Evolutionary conservation across 225 moss, liverwort and hornwort species (phyloP).

Genomic region (Pseudisothecium myosuroides): DNA sequence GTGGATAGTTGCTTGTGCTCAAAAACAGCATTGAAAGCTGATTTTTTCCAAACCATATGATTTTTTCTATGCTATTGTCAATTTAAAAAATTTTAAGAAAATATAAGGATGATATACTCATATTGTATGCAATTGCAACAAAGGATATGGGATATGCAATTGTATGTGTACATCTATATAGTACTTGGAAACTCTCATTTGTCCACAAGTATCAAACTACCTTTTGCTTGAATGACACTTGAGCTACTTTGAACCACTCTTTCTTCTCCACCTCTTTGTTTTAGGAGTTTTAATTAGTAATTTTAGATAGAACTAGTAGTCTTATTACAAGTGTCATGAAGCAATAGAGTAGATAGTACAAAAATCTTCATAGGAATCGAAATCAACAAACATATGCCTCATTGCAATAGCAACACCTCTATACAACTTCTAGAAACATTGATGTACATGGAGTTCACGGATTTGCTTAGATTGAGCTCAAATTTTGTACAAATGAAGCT

Average conservation of each 20-base stretch:
- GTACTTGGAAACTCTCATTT: fast-evolving
- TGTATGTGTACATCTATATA: neutral
- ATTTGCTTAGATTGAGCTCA: neutral
- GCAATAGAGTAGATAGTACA: neutral
- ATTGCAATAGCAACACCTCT: fast-evolving
- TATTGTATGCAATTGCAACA: neutral
- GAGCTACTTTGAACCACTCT: neutral
- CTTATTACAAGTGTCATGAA: neutral
- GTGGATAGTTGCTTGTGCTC: neutral
- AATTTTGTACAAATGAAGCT: neutral
- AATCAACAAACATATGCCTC: neutral
- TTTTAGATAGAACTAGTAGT: neutral
- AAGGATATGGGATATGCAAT: neutral
- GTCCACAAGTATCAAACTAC: fast-evolving
- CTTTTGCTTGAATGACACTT: neutral
- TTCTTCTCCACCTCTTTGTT: fast-evolving
- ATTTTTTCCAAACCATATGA: neutral
- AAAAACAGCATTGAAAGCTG: neutral
- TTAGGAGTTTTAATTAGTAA: neutral
- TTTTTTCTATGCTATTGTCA: too few relatives aligned
- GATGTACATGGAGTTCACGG: fast-evolving
- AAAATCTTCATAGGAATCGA: fast-evolving
- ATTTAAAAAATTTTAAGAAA: too few relatives aligned
- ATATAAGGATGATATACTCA: neutral
- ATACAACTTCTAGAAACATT: fast-evolving